phyloP scores from a whole-genome alignment of 176 grass and related monocot genomes.

The Avena eriantha region DNA sequence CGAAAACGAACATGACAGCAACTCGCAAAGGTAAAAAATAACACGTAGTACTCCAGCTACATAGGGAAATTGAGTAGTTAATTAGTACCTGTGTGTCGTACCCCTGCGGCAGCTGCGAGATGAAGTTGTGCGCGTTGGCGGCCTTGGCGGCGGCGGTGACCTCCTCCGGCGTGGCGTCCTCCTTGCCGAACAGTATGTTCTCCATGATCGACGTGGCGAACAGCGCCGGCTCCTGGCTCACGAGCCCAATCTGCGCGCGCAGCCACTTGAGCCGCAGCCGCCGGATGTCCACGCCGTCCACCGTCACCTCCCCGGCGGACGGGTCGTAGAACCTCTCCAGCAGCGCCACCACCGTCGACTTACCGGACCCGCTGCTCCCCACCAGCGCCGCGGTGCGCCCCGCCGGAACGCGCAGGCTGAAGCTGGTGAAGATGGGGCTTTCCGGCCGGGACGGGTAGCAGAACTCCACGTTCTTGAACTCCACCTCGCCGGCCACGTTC shows the following conservation, averaged over 20 bases:
- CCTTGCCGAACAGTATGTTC: slow-evolving; percentile 96
- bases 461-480: slow-evolving; percentile 82
- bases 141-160: slow-evolving; percentile 70
- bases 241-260: slow-evolving; percentile 86
- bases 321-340: slow-evolving; percentile 96
- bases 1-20: slow-evolving; percentile 6
- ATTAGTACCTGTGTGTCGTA: slow-evolving; percentile 91
- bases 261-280: slow-evolving; percentile 88
- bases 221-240: slow-evolving; percentile 96
- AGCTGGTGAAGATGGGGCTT: slow-evolving; percentile 76
- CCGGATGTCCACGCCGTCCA: slow-evolving; percentile 83
- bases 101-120: slow-evolving; percentile 87
- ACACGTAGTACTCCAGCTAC: neutral
- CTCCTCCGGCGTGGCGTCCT: slow-evolving; percentile 87
- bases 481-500: slow-evolving; percentile 79
- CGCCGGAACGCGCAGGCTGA: slow-evolving; percentile 79
- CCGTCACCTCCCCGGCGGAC: slow-evolving; percentile 59
- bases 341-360: slow-evolving; percentile 94
- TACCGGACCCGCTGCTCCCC: slow-evolving; percentile 80
- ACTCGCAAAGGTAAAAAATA: slow-evolving; percentile 39
- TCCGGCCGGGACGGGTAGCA: slow-evolving; percentile 87
- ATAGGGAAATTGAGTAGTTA: neutral
- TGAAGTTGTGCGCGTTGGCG: slow-evolving; percentile 96
- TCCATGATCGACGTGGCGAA: slow-evolving; percentile 92
- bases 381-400: slow-evolving; percentile 87